These are phyloP conservation scores for Phialophora verrucosa DNA, from an alignment of 2,329 filamentous ascomycete genomes.

Conservation along the genomic window DNA sequence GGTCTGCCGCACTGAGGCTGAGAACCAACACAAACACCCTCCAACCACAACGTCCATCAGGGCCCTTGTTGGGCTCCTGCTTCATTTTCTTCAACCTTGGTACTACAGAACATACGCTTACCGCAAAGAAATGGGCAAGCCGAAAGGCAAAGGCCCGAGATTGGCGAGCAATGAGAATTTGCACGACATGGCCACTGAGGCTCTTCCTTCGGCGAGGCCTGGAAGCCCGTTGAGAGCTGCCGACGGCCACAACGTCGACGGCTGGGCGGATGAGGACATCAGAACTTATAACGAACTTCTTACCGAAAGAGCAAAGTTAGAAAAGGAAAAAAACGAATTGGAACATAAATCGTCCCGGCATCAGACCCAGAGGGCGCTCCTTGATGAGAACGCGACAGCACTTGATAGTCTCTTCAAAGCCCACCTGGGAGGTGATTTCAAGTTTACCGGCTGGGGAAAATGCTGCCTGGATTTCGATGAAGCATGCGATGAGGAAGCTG, in stretches of 20 bases:
- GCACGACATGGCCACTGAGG: slow-evolving; percentile 14
- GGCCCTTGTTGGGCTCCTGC: background rate
- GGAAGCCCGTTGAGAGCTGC: slow-evolving; percentile 26
- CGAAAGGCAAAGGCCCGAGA: slow-evolving; percentile 30
- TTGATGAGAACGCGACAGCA: slow-evolving; percentile 33
- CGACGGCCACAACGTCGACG: slow-evolving; percentile 37
- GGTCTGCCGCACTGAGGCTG: background rate
- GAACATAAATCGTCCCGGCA: slow-evolving; percentile 36
- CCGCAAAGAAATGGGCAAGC: slow-evolving; percentile 29
- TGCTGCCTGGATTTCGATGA: slow-evolving; percentile 34
- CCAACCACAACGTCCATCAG: background rate
- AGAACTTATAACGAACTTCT: slow-evolving; percentile 38
- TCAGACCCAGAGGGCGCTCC: slow-evolving; percentile 35
- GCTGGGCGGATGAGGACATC: slow-evolving; percentile 38
- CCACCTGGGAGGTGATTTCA: slow-evolving; percentile 36
- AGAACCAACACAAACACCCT: background rate
- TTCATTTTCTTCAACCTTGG: background rate
- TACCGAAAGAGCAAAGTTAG: slow-evolving; percentile 36
- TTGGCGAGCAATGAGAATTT: slow-evolving; percentile 11
- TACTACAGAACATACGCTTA: background rate
- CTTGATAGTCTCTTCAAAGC: slow-evolving; percentile 34
- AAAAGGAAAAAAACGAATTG: slow-evolving; percentile 37
- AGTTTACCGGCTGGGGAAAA: slow-evolving; percentile 31
- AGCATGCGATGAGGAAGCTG: slow-evolving; percentile 5
- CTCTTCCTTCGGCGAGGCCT: slow-evolving; percentile 1